A percentile compares a stretch with the other conserved stretches of the same genome.
Conservation (phyloP, 345 rosid genomes). For the Citrus mangshanensis region DNA sequence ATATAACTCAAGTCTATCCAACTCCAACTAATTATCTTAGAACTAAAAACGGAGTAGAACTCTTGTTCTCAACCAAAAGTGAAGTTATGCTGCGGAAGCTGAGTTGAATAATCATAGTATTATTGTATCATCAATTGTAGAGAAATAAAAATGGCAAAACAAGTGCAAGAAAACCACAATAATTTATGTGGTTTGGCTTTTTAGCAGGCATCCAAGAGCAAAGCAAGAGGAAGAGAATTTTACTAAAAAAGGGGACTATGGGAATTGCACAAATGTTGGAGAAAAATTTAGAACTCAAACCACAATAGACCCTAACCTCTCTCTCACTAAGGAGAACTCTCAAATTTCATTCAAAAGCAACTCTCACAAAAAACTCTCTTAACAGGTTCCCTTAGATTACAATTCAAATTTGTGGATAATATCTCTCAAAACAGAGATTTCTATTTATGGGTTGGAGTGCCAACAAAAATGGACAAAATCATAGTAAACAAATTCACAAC, state of each 20-base stretch:
- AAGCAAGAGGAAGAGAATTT: too few species aligned
- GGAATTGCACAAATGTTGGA: background rate
- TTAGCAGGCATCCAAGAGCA: background rate
- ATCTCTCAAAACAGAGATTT: background rate
- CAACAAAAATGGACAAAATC: background rate
- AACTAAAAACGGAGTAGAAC: too few species aligned
- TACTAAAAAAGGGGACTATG: background rate
- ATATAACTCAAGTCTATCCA: background rate
- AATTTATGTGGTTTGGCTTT: too few species aligned
- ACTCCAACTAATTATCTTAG: background rate
- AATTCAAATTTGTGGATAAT: too few species aligned
- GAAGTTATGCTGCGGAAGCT: background rate
- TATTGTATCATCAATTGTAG: too few species aligned
- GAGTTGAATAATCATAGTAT: too few species aligned
- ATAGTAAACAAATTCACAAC: background rate
- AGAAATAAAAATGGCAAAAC: too few species aligned
- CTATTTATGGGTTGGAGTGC: background rate
- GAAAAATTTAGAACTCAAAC: background rate
- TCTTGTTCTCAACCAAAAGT: background rate
- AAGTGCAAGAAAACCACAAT: background rate
- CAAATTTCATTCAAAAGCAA: background rate
- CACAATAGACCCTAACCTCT: background rate
- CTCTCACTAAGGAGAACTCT: background rate
- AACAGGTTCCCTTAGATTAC: too few species aligned
- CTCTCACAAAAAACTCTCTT: background rate